Base-by-base conservation (phyloP, 495 filamentous ascomycete species). In the Aspergillus bridgeri region DNA sequence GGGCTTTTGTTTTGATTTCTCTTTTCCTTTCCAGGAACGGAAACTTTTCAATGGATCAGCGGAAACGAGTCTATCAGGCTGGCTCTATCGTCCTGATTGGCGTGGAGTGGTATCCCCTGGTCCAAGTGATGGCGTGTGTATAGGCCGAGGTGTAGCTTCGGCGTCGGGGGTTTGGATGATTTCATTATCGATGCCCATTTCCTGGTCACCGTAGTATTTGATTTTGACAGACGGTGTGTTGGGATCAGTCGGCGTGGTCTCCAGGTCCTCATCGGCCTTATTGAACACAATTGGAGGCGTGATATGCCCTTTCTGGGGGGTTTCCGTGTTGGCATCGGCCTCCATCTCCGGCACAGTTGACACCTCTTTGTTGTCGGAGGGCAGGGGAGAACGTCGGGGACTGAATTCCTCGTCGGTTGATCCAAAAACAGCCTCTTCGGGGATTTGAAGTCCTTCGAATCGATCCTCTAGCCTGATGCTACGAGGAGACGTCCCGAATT, bases 51-150 rank as follows among this genome's bases (percentile, higher is more conserved):
- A 51, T n/a, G n/a, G n/a, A n/a, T n/a, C n/a, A 54, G 33, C 19
- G 51, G 23, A 45, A 9, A 33, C 7, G 17, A 38, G 33, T 38
- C 33, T 13, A 1, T 38, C 33, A 38, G 33, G 13, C 43, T 22
- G 20, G 8, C 43, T 50, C 53, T 63, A 63, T 48, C 64, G 56
- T 48, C 51, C 56, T 8, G 47, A 38, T 48, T 55, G 57, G 33
- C 54, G 84, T 80, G 53, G 90, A 84, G 76, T 92, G 83, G 54
- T 83, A 82, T 55, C 90, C 86, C 71, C 67, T 15, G 66, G 57
- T 42, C 50, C 61, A 0, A 67, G 65, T 5, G 68, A 71, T 22
- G 70, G 73, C 1, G 64, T 66, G 57, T 75, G 70, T 20, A 68
- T 43, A 24, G 75, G 73, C 15, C 73, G 71, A 20, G 75, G 75